Evolutionary conservation across 129 eudicot species (phyloP).

Genomic region (Flaveria robusta): DNA sequence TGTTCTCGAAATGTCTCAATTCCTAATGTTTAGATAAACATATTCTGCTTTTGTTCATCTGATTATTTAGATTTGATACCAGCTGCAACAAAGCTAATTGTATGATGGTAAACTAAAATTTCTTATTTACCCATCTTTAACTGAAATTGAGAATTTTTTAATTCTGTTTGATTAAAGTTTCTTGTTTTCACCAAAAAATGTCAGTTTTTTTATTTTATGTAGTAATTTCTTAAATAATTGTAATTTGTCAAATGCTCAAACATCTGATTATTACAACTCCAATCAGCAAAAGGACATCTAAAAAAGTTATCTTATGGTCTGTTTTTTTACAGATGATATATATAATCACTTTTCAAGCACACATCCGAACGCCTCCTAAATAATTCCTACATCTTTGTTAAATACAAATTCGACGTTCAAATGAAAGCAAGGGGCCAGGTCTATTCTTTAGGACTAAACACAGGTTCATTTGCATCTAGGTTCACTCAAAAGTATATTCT

Average conservation of each 20-base stretch:
- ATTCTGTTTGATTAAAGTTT: not conserved
- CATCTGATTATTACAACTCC: not conserved
- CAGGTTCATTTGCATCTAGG: slow-evolving; percentile 38
- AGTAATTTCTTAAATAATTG: too few species aligned
- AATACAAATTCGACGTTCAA: not conserved
- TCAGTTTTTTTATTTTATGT: too few species aligned
- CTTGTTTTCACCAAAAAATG: not conserved
- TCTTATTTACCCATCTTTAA: not conserved
- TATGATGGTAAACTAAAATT: not conserved
- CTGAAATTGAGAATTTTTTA: not conserved
- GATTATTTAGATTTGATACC: not conserved
- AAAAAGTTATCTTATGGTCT: too few species aligned
- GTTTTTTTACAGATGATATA: too few species aligned
- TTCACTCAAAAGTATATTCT: slow-evolving; percentile 83
- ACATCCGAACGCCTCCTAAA: not conserved
- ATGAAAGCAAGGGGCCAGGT: not conserved
- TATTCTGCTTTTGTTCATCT: not conserved
- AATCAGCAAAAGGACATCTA: not conserved
- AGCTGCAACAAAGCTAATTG: too few species aligned
- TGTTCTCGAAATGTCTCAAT: not conserved
- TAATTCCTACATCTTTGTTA: not conserved
- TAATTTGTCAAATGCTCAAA: not conserved
- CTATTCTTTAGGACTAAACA: slow-evolving; percentile 19
- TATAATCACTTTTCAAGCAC: not conserved
- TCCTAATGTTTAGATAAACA: too few species aligned